Conservation (phyloP, 768 basidiomycete species). For the Suillus weaverae region DNA sequence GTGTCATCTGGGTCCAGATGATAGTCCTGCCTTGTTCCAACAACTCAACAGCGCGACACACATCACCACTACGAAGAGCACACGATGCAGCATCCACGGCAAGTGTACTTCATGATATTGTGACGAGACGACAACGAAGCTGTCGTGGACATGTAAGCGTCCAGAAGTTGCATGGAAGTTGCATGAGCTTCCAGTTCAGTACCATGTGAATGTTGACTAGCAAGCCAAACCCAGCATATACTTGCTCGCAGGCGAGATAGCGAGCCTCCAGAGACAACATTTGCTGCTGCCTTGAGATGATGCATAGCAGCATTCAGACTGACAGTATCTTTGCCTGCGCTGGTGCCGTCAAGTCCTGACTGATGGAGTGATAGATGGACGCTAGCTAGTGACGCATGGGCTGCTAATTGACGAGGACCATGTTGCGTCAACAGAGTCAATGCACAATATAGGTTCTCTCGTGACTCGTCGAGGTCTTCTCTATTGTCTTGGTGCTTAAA, state of each 20-base stretch:
- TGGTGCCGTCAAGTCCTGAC: no score
- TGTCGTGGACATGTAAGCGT: background rate
- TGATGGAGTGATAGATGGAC: no score
- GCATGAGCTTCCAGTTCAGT: slow-evolving; percentile 5
- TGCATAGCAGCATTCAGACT: background rate
- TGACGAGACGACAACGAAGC: slow-evolving; percentile 3
- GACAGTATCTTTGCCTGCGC: no score
- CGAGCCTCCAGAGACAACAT: background rate
- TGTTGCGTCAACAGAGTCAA: no score
- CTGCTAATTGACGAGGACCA: no score
- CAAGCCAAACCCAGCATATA: background rate
- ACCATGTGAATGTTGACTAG: background rate
- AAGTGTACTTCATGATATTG: background rate
- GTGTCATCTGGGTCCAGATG: slow-evolving; percentile 29
- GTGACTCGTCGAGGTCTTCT: no score
- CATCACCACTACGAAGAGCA: no score
- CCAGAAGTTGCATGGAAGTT: slow-evolving; percentile 1
- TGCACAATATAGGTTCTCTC: no score
- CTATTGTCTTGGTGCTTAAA: no score
- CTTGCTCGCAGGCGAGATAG: background rate
- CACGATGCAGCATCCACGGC: slow-evolving; percentile 8
- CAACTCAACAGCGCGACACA: no score
- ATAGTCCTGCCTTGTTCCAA: no score
- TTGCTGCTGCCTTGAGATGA: background rate
- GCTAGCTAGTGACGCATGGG: no score